phyloP scores from a whole-genome alignment of 495 filamentous ascomycete genomes.

The Aspergillus leporis region DNA sequence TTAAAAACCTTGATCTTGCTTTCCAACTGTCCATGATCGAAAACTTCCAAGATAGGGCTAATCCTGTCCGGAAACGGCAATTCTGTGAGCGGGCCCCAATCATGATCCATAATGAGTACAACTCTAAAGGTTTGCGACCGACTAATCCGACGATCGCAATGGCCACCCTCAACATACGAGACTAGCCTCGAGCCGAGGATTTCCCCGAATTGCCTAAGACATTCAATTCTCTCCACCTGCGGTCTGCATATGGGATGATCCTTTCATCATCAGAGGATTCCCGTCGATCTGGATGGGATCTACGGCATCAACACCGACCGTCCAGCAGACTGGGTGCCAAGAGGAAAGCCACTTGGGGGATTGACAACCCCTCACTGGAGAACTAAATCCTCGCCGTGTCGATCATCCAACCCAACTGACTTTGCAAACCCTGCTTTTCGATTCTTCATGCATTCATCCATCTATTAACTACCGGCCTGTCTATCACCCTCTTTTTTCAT shows the following conservation, averaged over 20 bases:
- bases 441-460: not conserved
- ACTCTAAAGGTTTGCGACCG: not conserved
- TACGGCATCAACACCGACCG: not conserved
- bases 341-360: not conserved
- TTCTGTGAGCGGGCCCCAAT: no score
- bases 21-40: no score
- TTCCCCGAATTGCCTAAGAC: not conserved
- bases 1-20: no score
- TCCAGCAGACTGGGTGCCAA: not conserved
- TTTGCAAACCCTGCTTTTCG: not conserved
- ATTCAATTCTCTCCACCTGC: not conserved
- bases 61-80: not conserved
- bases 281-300: not conserved
- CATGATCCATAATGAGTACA: not conserved
- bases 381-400: conserved; percentile 1
- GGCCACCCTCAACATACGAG: not conserved
- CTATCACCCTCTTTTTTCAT: not conserved
- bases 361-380: conserved; percentile 2
- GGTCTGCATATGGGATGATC: not conserved
- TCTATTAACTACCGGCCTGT: not conserved
- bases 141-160: not conserved
- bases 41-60: no score
- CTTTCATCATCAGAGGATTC: not conserved
- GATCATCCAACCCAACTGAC: not conserved
- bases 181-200: not conserved